Evolutionary conservation across 257 asterid genomes (phyloP).

Genomic region (Vinca minor): DNA sequence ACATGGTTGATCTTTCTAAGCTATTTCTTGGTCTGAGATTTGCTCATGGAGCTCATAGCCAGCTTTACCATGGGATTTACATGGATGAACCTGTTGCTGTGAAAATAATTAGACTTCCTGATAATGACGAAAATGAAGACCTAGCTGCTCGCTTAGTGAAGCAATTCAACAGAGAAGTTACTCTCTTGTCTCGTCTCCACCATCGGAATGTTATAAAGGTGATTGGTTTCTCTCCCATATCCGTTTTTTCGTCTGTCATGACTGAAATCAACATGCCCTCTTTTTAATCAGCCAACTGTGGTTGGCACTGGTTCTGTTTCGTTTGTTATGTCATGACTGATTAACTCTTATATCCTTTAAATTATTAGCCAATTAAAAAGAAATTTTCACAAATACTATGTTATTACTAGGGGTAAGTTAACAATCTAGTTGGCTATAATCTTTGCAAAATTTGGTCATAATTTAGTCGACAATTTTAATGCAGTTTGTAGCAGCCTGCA

Average conservation of each 20-base stretch:
- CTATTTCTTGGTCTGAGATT: slow-evolving; percentile 64
- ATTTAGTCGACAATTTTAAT: background rate
- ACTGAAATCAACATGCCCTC: background rate
- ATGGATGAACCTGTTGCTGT: slow-evolving; percentile 80
- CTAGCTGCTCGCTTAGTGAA: slow-evolving; percentile 38
- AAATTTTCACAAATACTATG: background rate
- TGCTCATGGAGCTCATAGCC: slow-evolving; percentile 77
- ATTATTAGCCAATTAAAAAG: no score
- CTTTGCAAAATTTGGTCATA: background rate
- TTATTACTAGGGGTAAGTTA: background rate
- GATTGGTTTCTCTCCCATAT: background rate
- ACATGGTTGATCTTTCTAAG: slow-evolving; percentile 84
- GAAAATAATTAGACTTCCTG: slow-evolving; percentile 70
- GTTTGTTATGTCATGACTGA: no score
- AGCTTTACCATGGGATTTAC: slow-evolving; percentile 74
- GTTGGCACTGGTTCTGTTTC: background rate
- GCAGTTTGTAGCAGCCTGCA: slow-evolving; percentile 74
- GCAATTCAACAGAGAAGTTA: slow-evolving; percentile 56
- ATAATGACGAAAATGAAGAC: slow-evolving; percentile 39
- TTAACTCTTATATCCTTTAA: background rate
- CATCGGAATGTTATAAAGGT: slow-evolving; percentile 73
- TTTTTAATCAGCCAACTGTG: background rate
- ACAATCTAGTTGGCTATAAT: no score
- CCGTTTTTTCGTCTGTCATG: background rate
- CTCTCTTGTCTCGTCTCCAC: slow-evolving; percentile 50